Evolutionary conservation across 2,329 filamentous ascomycete genomes (phyloP).

Genomic region (Trichoderma sp.): DNA sequence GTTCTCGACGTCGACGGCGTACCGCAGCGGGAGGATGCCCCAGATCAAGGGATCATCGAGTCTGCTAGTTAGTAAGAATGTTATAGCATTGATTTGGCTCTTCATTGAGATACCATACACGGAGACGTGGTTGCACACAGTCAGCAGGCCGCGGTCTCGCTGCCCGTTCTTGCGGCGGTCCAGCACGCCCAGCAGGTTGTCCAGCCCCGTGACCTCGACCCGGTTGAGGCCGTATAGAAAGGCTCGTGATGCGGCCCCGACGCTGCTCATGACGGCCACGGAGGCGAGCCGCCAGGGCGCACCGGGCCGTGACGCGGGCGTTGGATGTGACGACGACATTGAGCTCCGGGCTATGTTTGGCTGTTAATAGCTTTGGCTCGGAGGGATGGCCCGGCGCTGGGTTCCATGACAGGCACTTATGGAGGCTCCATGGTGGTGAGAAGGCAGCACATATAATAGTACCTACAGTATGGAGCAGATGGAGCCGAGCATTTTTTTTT

Average conservation of each 20-base stretch:
- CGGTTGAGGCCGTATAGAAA: constrained; percentile 77
- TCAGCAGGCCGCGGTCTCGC: constrained; percentile 77
- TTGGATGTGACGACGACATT: constrained; percentile 25
- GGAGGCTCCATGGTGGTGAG: constrained; percentile 10
- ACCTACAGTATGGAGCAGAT: neutral
- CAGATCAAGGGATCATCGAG: constrained; percentile 94
- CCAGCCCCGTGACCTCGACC: constrained; percentile 75
- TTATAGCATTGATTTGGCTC: neutral
- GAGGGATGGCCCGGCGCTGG: neutral
- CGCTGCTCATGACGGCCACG: constrained; percentile 71
- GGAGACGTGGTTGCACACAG: constrained; percentile 54
- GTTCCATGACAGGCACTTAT: constrained; percentile 3
- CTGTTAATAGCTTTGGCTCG: neutral
- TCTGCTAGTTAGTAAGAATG: constrained; percentile 47
- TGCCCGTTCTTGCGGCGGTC: constrained; percentile 68
- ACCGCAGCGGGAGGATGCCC: constrained; percentile 79
- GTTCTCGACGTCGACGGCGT: constrained; percentile 71
- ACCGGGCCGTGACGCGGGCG: constrained; percentile 50
- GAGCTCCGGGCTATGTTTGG: neutral
- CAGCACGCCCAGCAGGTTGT: constrained; percentile 72
- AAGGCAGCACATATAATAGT: neutral
- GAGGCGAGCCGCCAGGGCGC: constrained; percentile 73
- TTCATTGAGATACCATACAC: constrained; percentile 34
- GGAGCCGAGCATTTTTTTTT: neutral
- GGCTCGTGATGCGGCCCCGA: constrained; percentile 67